phyloP scores from a whole-genome alignment of 75 land plant genomes.

The Picea sitchensis region DNA sequence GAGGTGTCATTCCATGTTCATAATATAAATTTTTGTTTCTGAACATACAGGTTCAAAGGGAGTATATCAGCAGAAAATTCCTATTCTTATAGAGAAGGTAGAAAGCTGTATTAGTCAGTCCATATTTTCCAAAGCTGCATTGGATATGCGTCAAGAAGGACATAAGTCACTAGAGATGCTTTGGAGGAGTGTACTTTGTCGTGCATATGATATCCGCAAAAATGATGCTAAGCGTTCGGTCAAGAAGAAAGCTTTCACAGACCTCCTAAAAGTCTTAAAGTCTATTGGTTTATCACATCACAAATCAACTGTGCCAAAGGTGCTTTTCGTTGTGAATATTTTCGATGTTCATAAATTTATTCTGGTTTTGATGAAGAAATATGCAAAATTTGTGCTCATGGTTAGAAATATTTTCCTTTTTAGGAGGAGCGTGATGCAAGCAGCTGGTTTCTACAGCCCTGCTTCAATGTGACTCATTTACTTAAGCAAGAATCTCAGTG shows the following conservation, averaged over 20 bases:
- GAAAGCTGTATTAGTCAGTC: conserved; percentile 2
- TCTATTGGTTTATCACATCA: conserved; percentile 67
- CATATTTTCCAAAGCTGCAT: conserved; percentile 16
- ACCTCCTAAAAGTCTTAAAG: conserved; percentile 58
- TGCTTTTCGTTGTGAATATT: conserved; percentile 13
- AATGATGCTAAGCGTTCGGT: conserved; percentile 37
- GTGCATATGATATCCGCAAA: conserved; percentile 47
- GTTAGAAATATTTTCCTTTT: background rate
- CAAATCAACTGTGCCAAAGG: conserved; percentile 50
- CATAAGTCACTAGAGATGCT: conserved; percentile 39
- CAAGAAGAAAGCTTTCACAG: conserved; percentile 63
- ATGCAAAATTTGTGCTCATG: background rate
- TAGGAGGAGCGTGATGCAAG: conserved; percentile 24
- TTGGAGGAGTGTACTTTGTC: conserved; percentile 24
- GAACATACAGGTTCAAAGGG: background rate
- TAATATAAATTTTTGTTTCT: background rate
- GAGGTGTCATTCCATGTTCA: background rate
- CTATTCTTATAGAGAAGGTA: background rate
- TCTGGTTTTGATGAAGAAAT: conserved; percentile 5
- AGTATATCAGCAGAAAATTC: background rate
- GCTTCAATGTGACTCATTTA: conserved; percentile 49
- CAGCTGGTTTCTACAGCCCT: conserved; percentile 59
- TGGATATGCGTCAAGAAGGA: conserved; percentile 23
- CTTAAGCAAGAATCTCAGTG: background rate
- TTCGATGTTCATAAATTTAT: background rate